These are phyloP conservation scores for Teunomyces lycoperdinae DNA, from an alignment of 805 yeast species.

Conservation along the genomic window DNA sequence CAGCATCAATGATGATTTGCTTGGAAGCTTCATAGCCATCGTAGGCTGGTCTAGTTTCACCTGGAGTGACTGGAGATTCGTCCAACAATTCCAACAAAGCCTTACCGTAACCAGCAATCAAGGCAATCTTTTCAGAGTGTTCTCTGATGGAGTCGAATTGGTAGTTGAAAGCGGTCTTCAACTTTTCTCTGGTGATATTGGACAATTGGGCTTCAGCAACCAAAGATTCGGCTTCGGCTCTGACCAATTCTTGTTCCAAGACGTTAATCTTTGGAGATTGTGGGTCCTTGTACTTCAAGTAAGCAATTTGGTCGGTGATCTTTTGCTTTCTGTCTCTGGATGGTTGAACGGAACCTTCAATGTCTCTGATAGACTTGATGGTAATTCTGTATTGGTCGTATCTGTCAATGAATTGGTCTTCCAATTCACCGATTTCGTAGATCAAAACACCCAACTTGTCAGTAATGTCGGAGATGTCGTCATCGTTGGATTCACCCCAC, in stretches of 20 bases:
- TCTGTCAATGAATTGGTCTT: conserved; percentile 96
- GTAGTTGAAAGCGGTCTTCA: conserved; percentile 95
- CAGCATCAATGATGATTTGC: conserved; percentile 96
- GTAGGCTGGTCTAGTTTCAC: conserved; percentile 97
- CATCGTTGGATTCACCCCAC: conserved; percentile 99
- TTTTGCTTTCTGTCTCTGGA: conserved; percentile 97
- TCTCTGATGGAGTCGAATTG: conserved; percentile 96
- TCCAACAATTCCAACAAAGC: conserved; percentile 93
- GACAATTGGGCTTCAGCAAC: conserved; percentile 99
- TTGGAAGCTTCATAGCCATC: conserved; percentile 98
- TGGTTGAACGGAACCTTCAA: conserved; percentile 97
- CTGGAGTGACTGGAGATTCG: conserved; percentile 97
- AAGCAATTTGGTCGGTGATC: conserved; percentile 96
- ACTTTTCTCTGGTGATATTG: conserved; percentile 95
- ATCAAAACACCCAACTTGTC: conserved; percentile 95
- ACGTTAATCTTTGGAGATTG: conserved; percentile 93
- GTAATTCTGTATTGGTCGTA: conserved; percentile 98
- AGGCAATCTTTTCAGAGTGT: conserved; percentile 91
- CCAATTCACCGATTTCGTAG: conserved; percentile 96
- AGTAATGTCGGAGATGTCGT: conserved; percentile 94
- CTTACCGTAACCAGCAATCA: conserved; percentile 98
- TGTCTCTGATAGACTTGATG: conserved; percentile 89
- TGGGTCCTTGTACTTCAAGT: conserved; percentile 97
- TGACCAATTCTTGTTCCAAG: conserved; percentile 95
- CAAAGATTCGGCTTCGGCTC: conserved; percentile 98